Conservation (phyloP, 2,329 filamentous ascomycete genomes). For the Phialophora macrospora region DNA sequence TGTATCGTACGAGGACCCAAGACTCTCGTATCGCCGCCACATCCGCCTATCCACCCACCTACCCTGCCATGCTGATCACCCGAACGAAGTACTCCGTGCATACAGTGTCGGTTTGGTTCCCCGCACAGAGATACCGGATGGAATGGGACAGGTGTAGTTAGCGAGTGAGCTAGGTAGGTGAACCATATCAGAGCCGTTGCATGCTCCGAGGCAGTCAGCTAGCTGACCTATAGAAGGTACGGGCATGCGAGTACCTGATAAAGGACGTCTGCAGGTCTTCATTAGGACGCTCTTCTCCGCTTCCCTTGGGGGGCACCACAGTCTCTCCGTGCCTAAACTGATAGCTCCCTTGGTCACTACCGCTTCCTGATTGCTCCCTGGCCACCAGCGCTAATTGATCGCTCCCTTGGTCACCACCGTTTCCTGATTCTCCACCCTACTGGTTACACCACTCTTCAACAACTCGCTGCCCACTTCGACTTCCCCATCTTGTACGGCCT, state of each 20-base stretch:
- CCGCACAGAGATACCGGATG: conserved; percentile 3
- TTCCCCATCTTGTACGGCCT: conserved; percentile 19
- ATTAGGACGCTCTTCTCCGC: background rate
- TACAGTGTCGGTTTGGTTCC: background rate
- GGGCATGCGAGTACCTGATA: no score
- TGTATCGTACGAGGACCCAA: no score
- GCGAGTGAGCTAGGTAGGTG: no score
- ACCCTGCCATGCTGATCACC: background rate
- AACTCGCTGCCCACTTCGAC: conserved; percentile 20
- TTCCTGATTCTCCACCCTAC: conserved; percentile 4
- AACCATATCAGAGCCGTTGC: background rate
- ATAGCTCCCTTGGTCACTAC: background rate
- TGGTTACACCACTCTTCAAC: conserved; percentile 14
- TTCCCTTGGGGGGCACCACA: no score
- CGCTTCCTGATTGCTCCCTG: no score
- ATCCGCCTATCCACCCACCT: background rate
- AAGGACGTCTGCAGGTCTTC: background rate
- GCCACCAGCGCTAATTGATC: no score
- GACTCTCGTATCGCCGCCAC: background rate
- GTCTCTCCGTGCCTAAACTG: no score
- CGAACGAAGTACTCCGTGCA: background rate
- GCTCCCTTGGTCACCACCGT: conserved; percentile 1
- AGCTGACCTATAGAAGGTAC: background rate
- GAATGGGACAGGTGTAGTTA: background rate
- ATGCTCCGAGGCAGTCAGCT: background rate